These are phyloP conservation scores for Massarina eburnea DNA, from an alignment of 2,329 filamentous ascomycete genomes.

Conservation along the genomic window DNA sequence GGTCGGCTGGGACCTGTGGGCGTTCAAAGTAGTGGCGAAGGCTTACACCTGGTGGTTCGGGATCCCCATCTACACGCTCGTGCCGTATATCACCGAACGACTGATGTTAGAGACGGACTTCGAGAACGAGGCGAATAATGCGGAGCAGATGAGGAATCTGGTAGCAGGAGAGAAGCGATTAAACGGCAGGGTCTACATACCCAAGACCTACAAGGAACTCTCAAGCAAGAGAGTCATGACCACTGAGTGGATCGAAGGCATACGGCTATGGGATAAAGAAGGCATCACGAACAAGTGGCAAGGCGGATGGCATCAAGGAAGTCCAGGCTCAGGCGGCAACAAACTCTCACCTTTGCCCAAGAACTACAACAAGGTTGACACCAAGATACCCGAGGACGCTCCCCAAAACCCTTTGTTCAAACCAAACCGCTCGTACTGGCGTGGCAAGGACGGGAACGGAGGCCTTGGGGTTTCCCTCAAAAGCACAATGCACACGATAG, in stretches of 20 bases:
- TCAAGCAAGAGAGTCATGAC: slow-evolving; percentile 84
- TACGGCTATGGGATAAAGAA: slow-evolving; percentile 89
- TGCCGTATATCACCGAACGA: slow-evolving; percentile 92
- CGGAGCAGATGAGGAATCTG: slow-evolving; percentile 77
- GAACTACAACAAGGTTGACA: slow-evolving; percentile 37
- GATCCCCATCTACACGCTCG: slow-evolving; percentile 85
- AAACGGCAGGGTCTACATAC: slow-evolving; percentile 82
- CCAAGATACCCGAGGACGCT: slow-evolving; percentile 32
- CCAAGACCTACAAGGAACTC: slow-evolving; percentile 78
- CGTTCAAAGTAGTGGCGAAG: slow-evolving; percentile 84
- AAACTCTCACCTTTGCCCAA: slow-evolving; percentile 54
- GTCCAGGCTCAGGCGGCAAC: slow-evolving; percentile 72
- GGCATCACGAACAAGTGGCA: slow-evolving; percentile 76
- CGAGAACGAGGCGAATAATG: slow-evolving; percentile 85
- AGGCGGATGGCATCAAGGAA: slow-evolving; percentile 74
- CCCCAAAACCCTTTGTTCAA: slow-evolving; percentile 65
- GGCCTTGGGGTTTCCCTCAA: slow-evolving; percentile 81
- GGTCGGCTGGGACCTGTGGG: slow-evolving; percentile 93
- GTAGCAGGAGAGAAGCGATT: slow-evolving; percentile 76
- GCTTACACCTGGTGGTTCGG: slow-evolving; percentile 88
- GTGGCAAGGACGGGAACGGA: slow-evolving; percentile 69
- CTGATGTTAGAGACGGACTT: slow-evolving; percentile 94
- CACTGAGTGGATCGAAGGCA: slow-evolving; percentile 96
- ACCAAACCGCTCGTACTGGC: slow-evolving; percentile 78
- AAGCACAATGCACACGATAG: slow-evolving; percentile 94